Evolutionary conservation across 306 rosid species (phyloP), one percentile per base, ranked within the genome.

Genomic region (Alnus rubra): DNA sequence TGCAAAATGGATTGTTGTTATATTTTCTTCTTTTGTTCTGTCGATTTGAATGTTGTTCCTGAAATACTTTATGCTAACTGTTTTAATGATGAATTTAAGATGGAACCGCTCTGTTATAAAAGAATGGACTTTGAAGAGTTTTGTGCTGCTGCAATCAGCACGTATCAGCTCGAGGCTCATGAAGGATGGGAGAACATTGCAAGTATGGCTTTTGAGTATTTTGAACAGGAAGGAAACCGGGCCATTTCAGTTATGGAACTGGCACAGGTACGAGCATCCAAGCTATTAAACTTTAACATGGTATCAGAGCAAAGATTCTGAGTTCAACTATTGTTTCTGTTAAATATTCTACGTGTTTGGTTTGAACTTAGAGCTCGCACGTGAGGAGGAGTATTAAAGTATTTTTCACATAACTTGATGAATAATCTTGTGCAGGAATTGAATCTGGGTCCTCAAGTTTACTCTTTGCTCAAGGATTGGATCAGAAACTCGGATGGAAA

Each of bases 111-210:
- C 35, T 64, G 96, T 33, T 82, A 84, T 53, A 89, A 89, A 74
- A 91, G 82, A 28, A 45, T 95, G 94, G 94, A 91, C 84, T 95
- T 95, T 7, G 92, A 92, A 80, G 98, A 95, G 89, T 95, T 95
- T 80, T 88, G 98, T 1, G 98, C 94, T 0, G 98, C 98, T 1
- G 97, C 98, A 79, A 87, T 88, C 78, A 92, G 92, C 78, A 70
- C 89, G n/a, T 82, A 95, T 86, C 98, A 95, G 88, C 91, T 95
- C 4, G 98, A 95, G 93, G 94, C 87, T 81, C 90, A 86, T 62
- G 93, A 76, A 69, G 87, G 88, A 60, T 95, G 98, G 98, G 98
- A 95, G 69, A 84, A 69, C 78, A 95, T 92, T 62, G 90, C 98
- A 74, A 83, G 70, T 69, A 69, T 84, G 37, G 98, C 94, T 47